phyloP scores from a whole-genome alignment of 2,329 filamentous ascomycete genomes.

The Penicillium concentricum region DNA sequence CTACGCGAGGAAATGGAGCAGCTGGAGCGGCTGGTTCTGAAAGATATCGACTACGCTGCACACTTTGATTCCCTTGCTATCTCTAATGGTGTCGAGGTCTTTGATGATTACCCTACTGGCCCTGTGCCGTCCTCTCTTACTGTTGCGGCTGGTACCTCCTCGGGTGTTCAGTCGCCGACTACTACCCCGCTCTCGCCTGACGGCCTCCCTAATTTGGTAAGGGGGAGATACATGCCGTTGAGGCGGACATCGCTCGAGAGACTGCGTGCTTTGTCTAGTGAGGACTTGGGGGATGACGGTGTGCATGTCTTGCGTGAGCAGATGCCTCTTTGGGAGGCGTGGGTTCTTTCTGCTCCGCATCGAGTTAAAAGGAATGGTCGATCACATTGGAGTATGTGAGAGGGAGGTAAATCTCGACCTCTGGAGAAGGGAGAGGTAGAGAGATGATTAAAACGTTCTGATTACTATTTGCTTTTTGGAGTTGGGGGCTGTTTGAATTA shows the following conservation, averaged over 20 bases:
- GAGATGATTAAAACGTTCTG: not conserved
- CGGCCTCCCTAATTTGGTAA: not conserved
- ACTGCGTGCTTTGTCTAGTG: slow-evolving; percentile 27
- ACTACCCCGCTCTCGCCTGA: not conserved
- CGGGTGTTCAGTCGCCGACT: not conserved
- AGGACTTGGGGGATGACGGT: slow-evolving; percentile 41
- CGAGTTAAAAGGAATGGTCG: not conserved
- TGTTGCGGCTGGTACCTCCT: slow-evolving; percentile 17
- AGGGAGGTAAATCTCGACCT: not conserved
- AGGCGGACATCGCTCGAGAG: slow-evolving; percentile 22
- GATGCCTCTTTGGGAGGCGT: slow-evolving; percentile 38
- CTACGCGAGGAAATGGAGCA: slow-evolving; percentile 57
- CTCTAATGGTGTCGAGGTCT: slow-evolving; percentile 19
- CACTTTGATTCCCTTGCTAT: slow-evolving; percentile 50
- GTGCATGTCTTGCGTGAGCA: slow-evolving; percentile 34
- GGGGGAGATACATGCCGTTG: slow-evolving; percentile 8
- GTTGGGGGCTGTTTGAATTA: slow-evolving; percentile 18
- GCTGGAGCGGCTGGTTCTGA: slow-evolving; percentile 63
- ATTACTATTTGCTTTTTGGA: not conserved
- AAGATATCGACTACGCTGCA: slow-evolving; percentile 59
- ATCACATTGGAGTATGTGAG: slow-evolving; percentile 2
- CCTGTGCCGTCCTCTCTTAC: slow-evolving; percentile 17
- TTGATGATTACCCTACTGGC: slow-evolving; percentile 5
- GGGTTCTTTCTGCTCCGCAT: slow-evolving; percentile 33
- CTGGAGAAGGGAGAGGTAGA: not conserved